Base-by-base conservation (phyloP, 2,329 filamentous ascomycete species). In the Nigrospora sphaerica region DNA sequence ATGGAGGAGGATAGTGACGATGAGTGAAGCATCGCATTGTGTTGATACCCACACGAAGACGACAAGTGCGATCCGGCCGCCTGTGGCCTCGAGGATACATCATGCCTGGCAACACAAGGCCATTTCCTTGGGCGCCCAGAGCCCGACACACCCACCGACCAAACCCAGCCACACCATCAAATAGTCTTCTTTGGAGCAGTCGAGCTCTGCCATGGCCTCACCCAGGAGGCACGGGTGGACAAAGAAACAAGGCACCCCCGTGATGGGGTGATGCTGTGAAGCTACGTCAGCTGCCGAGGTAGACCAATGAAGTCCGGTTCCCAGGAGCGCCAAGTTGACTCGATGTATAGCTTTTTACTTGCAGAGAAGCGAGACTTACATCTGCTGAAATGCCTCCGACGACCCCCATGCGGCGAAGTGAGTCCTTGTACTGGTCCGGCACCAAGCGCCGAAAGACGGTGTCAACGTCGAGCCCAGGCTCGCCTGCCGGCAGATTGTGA, bases 171-270 rank as follows among this genome's bases (percentile, higher is more conserved):
- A 97, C 46, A 89, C 70, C 68, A 89, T 78, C 59, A 97, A 74
- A 70, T 97, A 97, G 57, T 83, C 74, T 57, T 83, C 66, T 62
- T 74, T 71, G 61, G 73, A 65, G 56, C 79, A 82, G 55, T 77
- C 69, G 57, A 89, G 82, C 44, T 70, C 72, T 55, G 73, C 72
- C 77, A 97, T 86, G 44, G 87, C 86, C 53, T 92, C 85, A 46
- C 86, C 86, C 10, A 93, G 87, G 62, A 88, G 81, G 68, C 93
- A 97, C 19, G 93, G 92, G 69, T 98, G 93, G 56, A 97, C 77
- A 66, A 95, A 96, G 66, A 92, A 96, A 42, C 82, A 80, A 36
- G 90, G 88, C 48, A 83, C 66, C 45, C 85, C 86, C 48, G 83
- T 88, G 49, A 87, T 67, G 44, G 93, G 92, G 73, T 97, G 90